phyloP scores from a whole-genome alignment of 768 basidiomycete genomes.

The Suillus subalutaceus region DNA sequence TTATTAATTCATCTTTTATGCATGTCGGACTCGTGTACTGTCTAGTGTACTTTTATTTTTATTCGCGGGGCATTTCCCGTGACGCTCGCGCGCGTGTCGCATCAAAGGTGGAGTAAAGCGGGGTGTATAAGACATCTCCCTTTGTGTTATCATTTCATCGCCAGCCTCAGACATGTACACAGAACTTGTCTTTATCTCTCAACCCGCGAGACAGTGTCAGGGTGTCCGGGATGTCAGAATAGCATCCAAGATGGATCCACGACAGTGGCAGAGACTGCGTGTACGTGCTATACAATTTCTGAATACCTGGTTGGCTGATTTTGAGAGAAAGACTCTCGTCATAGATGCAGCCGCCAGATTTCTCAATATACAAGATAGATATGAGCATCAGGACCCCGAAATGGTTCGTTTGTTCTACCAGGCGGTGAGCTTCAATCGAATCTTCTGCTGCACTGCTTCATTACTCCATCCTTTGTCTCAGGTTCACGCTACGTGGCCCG shows the following conservation, averaged over 20 bases:
- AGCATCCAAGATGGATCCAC: constrained; percentile 1
- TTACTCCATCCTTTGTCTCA: not conserved
- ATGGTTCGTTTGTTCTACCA: constrained; percentile 4
- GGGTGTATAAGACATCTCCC: not conserved
- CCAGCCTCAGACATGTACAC: not conserved
- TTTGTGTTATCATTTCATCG: constrained; percentile 1
- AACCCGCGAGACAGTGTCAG: not conserved
- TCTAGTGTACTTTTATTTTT: constrained; percentile 7
- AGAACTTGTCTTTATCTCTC: not conserved
- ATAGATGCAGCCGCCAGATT: not conserved
- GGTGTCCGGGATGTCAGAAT: not conserved
- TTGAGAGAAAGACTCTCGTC: not conserved
- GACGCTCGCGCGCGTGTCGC: not conserved
- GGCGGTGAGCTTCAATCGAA: not conserved
- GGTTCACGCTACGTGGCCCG: constrained; percentile 1
- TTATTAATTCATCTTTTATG: constrained; percentile 11
- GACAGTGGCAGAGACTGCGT: not conserved
- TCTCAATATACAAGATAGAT: not conserved
- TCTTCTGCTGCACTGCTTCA: not conserved
- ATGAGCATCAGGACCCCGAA: constrained; percentile 4
- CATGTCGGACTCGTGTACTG: constrained; percentile 7
- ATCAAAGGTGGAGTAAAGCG: not conserved
- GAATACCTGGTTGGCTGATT: not conserved
- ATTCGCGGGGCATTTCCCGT: not conserved
- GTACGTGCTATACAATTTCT: not conserved